Base-by-base conservation (phyloP, 2,329 filamentous ascomycete genomes). In the Ophiocordyceps sinensis region DNA sequence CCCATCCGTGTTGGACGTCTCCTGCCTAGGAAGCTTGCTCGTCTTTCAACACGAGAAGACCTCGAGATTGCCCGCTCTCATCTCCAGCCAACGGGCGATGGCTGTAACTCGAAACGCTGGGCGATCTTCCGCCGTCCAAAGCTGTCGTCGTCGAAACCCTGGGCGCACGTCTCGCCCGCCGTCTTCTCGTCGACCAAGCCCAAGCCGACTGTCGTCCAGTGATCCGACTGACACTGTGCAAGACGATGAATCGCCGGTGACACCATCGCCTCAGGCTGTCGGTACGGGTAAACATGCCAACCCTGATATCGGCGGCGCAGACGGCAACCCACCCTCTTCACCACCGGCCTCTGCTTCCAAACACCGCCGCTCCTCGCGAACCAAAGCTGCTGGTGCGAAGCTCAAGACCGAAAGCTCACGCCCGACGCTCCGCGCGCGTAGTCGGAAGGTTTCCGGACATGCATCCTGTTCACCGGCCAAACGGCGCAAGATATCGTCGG, bases 41-140 rank as follows among this genome's bases (percentile, higher is more conserved):
- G 23, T 3, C 23, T 26, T 26, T 26, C 23, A 26, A 26, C 23
- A 26, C 3, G 23, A 26, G 23, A 26, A 26, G 23, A 7, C 3
- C 23, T 7, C 23, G 9, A 9, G 6, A 26, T 26, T 9, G 23
- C 2, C 3, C 5, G 17, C 19, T 12, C 35, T 35, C 32, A 17
- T 35, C 14, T 4, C 19, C 17, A 36, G 9, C 9, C n/a, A 15
- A 15, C 32, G 17, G 5, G 3, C 35, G 12, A 59, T 59, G 57
- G 52, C 53, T 32, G 47, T 51, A 29, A 59, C 53, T 30, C 50
- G 54, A 45, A 53, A 49, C 39, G 46, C 47, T 40, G 44, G 46
- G 34, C 44, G 45, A 34, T 44, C 45, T n/a, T 37, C 43, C 34
- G 26, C 37, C 17, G 29, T 36, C 29, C 41, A 42, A 23, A 39